Evolutionary conservation across 2,329 filamentous ascomycete species (phyloP), one percentile per base, ranked within the genome.

Genomic region (Periconia sp.): DNA sequence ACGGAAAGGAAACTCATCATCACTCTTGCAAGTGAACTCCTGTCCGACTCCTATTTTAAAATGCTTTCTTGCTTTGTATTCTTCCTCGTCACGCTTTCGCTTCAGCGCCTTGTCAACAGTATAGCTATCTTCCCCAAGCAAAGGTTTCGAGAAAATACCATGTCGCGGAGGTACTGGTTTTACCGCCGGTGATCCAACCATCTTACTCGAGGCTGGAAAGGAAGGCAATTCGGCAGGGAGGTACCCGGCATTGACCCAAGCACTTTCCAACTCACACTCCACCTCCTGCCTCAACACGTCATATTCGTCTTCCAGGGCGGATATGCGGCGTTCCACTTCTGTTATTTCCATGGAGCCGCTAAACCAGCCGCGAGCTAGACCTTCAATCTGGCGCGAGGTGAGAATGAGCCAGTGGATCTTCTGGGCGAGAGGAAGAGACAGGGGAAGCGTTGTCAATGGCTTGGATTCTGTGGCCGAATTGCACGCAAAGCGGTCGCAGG

Each of bases 401-500:
- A 40, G 19, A 23, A 55, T 40, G 5, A 55, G 42, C 8, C 15
- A 10, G 29, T 42, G 23, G 34, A 55, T 49, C 24, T 46, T 40
- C 4, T 41, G 40, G 28, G 46, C 31, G 18, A 52, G 46, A 4
- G 33, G 30, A 10, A 37, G 21, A 10, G 48, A 45, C 25, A 55
- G 34, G 24, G 38, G 35, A 35, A 40, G 36, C 4, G 51, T 36
- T 23, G 31, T 31, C 11, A 42, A 19, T 5, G 45, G 25, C n/a
- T 35, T 40, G 6, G 30, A 6, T n/a, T 23, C 2, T 9, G 35
- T n/a, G 18, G 18, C 3, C 15, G 30, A 5, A 4, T n/a, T 13
- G 30, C 5, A 26, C 7, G 19, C 15, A n/a, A 12, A 3, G 22
- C n/a, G 21, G 4, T 25, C 28, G 34, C 16, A 15, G 24, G 9